Percentiles rank a stretch among this genome's conserved stretches.
phyloP scores from a whole-genome alignment of 2,329 filamentous ascomycete species.

The Hypoxylon sp. region DNA sequence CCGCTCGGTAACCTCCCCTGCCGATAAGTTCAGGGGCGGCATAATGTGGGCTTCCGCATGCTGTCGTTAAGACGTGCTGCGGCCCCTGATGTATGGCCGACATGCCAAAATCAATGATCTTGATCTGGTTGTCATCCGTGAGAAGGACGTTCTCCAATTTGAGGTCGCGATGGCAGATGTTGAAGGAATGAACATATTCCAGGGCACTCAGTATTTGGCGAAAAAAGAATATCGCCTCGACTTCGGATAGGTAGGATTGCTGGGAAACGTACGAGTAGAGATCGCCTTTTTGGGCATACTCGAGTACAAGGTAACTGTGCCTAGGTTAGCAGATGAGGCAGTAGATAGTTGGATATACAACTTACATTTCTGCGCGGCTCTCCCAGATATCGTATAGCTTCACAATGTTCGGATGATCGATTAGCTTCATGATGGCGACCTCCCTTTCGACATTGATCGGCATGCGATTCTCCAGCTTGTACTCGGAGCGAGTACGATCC shows the following conservation, averaged over 20 bases:
- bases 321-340: conserved; percentile 42
- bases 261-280: conserved; percentile 88
- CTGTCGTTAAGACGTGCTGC: conserved; percentile 84
- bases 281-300: conserved; percentile 85
- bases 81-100: conserved; percentile 88
- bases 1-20: conserved; percentile 78
- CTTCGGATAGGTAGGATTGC: conserved; percentile 81
- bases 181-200: conserved; percentile 92
- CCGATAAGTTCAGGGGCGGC: conserved; percentile 92
- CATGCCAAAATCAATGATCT: conserved; percentile 98
- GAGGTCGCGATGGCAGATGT: conserved; percentile 95
- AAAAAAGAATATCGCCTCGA: conserved; percentile 86
- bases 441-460: conserved; percentile 93
- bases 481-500: conserved; percentile 70
- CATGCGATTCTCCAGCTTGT: conserved; percentile 77
- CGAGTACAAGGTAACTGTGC: conserved; percentile 89
- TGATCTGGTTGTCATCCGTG: conserved; percentile 81
- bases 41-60: conserved; percentile 97
- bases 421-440: conserved; percentile 96
- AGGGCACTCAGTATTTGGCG: conserved; percentile 94
- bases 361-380: conserved; percentile 93
- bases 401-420: conserved; percentile 95
- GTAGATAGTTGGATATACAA: conserved; percentile 30
- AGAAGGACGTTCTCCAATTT: conserved; percentile 98
- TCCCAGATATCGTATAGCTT: conserved; percentile 98